These are phyloP conservation scores for Scutellaria baicalensis DNA, from an alignment of 257 asterid genomes.

Conservation along the genomic window DNA sequence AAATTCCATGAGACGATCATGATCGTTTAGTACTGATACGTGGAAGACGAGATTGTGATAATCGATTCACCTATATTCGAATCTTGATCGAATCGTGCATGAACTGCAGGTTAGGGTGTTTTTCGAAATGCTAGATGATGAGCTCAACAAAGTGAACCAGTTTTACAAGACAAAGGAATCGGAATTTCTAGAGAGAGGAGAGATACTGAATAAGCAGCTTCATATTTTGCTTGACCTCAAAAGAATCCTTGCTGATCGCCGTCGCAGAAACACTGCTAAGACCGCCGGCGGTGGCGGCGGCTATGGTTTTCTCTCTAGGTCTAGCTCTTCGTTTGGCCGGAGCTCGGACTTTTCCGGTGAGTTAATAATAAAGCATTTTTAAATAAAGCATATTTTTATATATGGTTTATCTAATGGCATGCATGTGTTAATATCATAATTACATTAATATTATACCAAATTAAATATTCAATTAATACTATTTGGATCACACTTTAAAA, in stretches of 20 bases:
- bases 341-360: slow-evolving; percentile 66
- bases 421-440: no score
- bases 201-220: slow-evolving; percentile 60
- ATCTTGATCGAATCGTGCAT: background rate
- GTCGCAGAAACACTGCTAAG: slow-evolving; percentile 32
- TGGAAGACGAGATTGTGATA: no score
- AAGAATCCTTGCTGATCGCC: slow-evolving; percentile 41
- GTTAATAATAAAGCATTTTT: background rate
- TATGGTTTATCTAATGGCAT: no score
- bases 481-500: no score
- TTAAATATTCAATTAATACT: no score
- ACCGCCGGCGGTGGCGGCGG: background rate
- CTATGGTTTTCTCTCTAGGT: slow-evolving; percentile 26
- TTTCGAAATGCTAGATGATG: slow-evolving; percentile 64
- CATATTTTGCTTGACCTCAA: slow-evolving; percentile 65
- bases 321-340: slow-evolving; percentile 23
- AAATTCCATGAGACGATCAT: no score
- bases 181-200: slow-evolving; percentile 81
- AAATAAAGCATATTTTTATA: no score
- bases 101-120: slow-evolving; percentile 46
- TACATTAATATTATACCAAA: no score
- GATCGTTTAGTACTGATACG: no score
- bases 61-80: no score
- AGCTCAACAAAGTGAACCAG: slow-evolving; percentile 69
- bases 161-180: slow-evolving; percentile 62